These are phyloP conservation scores for Buxus sempervirens DNA, from an alignment of 164 flowering plant species.

Conservation along the genomic window DNA sequence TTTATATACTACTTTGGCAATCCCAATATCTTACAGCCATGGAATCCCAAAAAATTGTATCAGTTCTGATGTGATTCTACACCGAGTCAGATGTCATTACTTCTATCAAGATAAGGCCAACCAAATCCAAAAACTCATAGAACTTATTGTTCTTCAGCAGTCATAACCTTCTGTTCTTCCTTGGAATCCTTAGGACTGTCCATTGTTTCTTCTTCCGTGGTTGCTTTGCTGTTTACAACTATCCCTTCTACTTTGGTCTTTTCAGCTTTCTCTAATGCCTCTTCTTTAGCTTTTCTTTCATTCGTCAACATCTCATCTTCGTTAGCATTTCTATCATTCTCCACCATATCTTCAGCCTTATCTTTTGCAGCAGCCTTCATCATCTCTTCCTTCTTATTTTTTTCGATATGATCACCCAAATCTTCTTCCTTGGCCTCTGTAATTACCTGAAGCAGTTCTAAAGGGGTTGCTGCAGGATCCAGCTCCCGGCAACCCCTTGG, in stretches of 20 bases:
- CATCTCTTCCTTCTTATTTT: not conserved
- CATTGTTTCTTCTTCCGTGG: conserved; percentile 3
- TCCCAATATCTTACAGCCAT: conserved; percentile 5
- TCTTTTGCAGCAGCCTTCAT: conserved; percentile 9
- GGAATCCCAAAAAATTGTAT: conserved; percentile 1
- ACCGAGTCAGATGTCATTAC: conserved; percentile 9
- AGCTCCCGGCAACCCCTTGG: conserved; percentile 73
- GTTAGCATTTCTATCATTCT: not conserved
- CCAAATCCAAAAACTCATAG: conserved; percentile 7
- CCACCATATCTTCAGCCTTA: conserved; percentile 11
- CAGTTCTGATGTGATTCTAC: not conserved
- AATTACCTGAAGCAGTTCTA: conserved; percentile 60
- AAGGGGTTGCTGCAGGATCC: conserved; percentile 78
- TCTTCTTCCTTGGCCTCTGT: conserved; percentile 41
- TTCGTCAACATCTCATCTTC: conserved; percentile 14
- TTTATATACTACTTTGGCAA: not conserved
- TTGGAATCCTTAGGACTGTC: conserved; percentile 6
- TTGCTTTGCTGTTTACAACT: conserved; percentile 4
- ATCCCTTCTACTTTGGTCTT: not conserved
- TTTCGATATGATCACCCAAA: conserved; percentile 16
- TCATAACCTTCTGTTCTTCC: not conserved
- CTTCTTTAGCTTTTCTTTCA: conserved; percentile 5
- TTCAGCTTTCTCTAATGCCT: conserved; percentile 3
- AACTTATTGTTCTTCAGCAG: conserved; percentile 10
- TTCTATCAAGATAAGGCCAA: conserved; percentile 2